Evolutionary conservation across 805 yeast species (phyloP), one percentile per base, ranked within the genome.

Genomic region (Monosporozyma siamensis): DNA sequence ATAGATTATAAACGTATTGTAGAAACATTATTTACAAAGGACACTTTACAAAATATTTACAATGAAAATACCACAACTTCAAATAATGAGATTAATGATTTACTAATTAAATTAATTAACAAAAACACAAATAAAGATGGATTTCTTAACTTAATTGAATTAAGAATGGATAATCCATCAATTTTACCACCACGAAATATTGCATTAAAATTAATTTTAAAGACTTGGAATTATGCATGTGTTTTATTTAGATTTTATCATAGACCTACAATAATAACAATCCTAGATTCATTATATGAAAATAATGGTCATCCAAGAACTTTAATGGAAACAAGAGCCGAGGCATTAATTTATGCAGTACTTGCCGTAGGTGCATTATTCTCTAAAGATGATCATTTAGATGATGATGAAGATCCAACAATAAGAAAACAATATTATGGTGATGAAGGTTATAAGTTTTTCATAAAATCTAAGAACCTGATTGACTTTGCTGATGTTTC

Each of bases 301-400:
- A 71, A 84, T 8, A 88, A 82, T 53, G 74, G 75, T 44, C 82
- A 79, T 59, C 41, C 48, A 1, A 42, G 30, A 22, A 77, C 85
- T 2, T 79, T 80, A 49, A 72, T 82, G 45, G 94, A 85, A 56
- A 81, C 76, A 46, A 74, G 77, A 50, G 82, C 86, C 48, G 64
- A 85, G 41, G 95, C 95, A 0, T 69, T 88, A 46, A 78, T 87
- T 34, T 87, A 87, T 62, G 77, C 92, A 1, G 83, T 86, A n/a
- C 70, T 88, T 65, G 95, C 95, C 0, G 85, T 87, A 48, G 96
- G 96, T 12, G 84, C 87, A 3, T 66, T 87, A 29, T 85, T 88
- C 52, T 71, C 76, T 29, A 78, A 78, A 54, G 69, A 71, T 47
- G 71, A 69, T 43, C 61, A 64, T 44, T 58, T 64, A 38, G 54